Conservation (phyloP, 2,329 filamentous ascomycete genomes). For the Alternaria rosae region DNA sequence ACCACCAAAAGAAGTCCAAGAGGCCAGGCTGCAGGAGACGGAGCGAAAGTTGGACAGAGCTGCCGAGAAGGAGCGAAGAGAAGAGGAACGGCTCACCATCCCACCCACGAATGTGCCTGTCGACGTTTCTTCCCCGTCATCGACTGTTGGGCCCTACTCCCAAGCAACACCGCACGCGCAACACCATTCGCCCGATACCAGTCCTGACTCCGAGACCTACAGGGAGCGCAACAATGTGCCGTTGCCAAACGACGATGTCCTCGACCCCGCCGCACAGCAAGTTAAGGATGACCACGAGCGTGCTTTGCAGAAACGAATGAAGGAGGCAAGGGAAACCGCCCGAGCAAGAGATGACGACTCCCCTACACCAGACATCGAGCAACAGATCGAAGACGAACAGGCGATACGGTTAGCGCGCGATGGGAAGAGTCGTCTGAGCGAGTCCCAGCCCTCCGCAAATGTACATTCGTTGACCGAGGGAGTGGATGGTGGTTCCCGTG, state of each 20-base stretch:
- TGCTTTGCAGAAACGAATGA: slow-evolving; percentile 59
- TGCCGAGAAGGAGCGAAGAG: slow-evolving; percentile 49
- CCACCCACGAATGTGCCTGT: slow-evolving; percentile 30
- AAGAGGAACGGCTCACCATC: slow-evolving; percentile 45
- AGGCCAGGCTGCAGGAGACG: slow-evolving; percentile 54
- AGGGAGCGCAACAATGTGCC: slow-evolving; percentile 43
- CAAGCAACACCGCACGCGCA: slow-evolving; percentile 74
- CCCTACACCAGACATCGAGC: slow-evolving; percentile 65
- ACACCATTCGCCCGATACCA: slow-evolving; percentile 75
- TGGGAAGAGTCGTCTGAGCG: slow-evolving; percentile 38
- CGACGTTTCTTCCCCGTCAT: slow-evolving; percentile 63
- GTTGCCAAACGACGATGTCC: slow-evolving; percentile 39
- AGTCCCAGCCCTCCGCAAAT: slow-evolving; percentile 19
- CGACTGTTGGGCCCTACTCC: slow-evolving; percentile 73
- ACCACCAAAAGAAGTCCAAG: slow-evolving; percentile 60
- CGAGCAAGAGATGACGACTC: slow-evolving; percentile 54
- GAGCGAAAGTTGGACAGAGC: slow-evolving; percentile 49
- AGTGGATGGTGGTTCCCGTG: slow-evolving; percentile 27
- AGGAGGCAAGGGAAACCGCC: slow-evolving; percentile 49
- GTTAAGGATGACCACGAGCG: slow-evolving; percentile 64
- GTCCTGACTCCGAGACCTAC: slow-evolving; percentile 69
- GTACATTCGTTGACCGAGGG: slow-evolving; percentile 33
- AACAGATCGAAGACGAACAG: slow-evolving; percentile 64
- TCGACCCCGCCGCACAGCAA: slow-evolving; percentile 48
- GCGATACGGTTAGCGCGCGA: slow-evolving; percentile 48